A percentile compares a stretch with the other conserved stretches of the same genome.
These are phyloP conservation scores for Hyaloperonospora brassicae DNA, from an alignment of 352 stramenopile genomes.

Conservation along the genomic window DNA sequence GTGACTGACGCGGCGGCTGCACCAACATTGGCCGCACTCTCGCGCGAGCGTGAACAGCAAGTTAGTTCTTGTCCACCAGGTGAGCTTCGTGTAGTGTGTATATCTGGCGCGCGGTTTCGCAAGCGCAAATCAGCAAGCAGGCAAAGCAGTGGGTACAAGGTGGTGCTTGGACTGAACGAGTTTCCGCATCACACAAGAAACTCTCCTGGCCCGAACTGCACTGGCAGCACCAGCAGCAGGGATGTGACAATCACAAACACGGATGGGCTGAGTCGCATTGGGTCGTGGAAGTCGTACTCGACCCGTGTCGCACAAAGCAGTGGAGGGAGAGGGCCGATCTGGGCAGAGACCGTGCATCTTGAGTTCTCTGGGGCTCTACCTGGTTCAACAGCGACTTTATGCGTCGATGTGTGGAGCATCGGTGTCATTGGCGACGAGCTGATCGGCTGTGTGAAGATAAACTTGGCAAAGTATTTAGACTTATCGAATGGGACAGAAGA, in stretches of 20 bases:
- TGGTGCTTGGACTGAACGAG: conserved; percentile 61
- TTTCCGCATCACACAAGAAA: conserved; percentile 66
- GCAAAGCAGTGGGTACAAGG: conserved; percentile 50
- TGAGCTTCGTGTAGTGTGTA: conserved; percentile 76
- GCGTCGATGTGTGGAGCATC: conserved; percentile 66
- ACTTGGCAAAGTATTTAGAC: conserved; percentile 61
- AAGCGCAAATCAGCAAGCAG: conserved; percentile 30
- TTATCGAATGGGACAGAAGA: conserved; percentile 53
- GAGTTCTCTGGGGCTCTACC: conserved; percentile 72
- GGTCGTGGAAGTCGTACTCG: conserved; percentile 56
- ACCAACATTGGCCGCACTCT: conserved; percentile 37
- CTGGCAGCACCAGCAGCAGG: conserved; percentile 14
- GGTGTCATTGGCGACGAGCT: conserved; percentile 76
- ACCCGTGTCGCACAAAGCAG: conserved; percentile 51
- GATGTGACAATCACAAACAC: conserved; percentile 19
- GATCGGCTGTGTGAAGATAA: conserved; percentile 66
- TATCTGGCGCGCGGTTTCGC: conserved; percentile 42
- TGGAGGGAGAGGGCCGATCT: conserved; percentile 48
- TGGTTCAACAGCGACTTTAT: conserved; percentile 64
- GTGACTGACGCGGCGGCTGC: conserved; percentile 43
- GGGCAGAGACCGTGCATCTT: conserved; percentile 69
- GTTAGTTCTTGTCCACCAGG: conserved; percentile 62
- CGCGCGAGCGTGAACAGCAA: conserved; percentile 53
- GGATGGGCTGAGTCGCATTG: conserved; percentile 43
- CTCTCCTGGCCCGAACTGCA: conserved; percentile 12